Base-by-base conservation (phyloP, 2,329 filamentous ascomycete genomes). In the Fusarium concolor region DNA sequence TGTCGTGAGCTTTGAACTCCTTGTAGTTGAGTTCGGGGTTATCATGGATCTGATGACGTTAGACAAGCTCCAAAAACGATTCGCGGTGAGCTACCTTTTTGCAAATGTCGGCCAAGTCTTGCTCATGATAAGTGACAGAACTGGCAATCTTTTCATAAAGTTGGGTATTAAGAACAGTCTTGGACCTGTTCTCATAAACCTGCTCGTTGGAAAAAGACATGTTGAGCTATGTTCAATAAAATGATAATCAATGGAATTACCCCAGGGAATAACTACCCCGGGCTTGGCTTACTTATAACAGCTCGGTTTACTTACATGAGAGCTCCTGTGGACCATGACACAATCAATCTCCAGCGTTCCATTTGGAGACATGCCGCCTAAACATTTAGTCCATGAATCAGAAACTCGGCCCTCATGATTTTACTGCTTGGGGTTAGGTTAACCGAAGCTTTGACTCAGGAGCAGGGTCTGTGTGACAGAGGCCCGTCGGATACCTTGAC, bases 11-110 rank as follows among this genome's bases (percentile, higher is more conserved):
- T 33, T 53, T 43, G 28, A 50, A 52, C 45, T 68, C 65, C 20
- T 62, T 31, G 22, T 66, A 68, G 10, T 65, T 65, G 11, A 44
- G 44, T 6, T 68, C 65, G 0, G 65, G 65, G n/a, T 62, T 68
- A 3, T 68, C 62, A 12, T 68, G 60, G 2, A 68, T 69, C 65
- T 68, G 1, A 3, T 0, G 0, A 9, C 4, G 1, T 58, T 8
- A 24, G 18, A 5, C 5, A 10, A 56, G 8, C 43, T 46, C 10
- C 4, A 2, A 5, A 0, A 3, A 33, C 10, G 12, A 17, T 10
- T 9, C 0, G 1, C n/a, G 5, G 18, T 8, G 11, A 7, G 8
- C 2, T 57, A 70, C 70, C 54, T 62, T 60, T 49, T 63, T 60
- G 18, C 62, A 71, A 2, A 72, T 65, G 2, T 37, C 47, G 6